A percentile compares a stretch with the other conserved stretches of the same genome.
Evolutionary conservation across 352 stramenopile species (phyloP).

Genomic region (Globisporangium heterothallicum): DNA sequence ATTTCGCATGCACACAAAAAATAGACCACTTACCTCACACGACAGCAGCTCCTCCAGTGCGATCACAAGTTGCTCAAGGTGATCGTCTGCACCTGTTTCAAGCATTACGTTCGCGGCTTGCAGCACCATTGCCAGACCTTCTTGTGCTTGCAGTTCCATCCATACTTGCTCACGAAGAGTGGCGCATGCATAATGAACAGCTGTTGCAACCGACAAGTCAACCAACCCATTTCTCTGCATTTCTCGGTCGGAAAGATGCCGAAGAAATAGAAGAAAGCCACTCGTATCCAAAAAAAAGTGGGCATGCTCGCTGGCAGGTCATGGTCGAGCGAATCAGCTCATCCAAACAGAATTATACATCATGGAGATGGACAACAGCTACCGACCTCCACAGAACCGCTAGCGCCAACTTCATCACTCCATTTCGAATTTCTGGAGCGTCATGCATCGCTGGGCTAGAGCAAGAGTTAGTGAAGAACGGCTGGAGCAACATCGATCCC

Average conservation of each 20-base stretch:
- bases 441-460: conserved; percentile 11
- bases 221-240: neutral
- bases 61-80: neutral
- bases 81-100: neutral
- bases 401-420: conserved; percentile 19
- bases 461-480: neutral
- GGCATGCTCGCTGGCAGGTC: conserved; percentile 1
- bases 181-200: neutral
- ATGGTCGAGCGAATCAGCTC: neutral
- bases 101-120: neutral
- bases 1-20: neutral
- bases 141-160: conserved; percentile 1
- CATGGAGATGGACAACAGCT: neutral
- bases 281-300: neutral
- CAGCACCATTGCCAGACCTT: neutral
- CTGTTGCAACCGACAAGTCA: neutral
- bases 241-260: neutral
- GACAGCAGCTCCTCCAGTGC: neutral
- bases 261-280: neutral
- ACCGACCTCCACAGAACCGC: conserved; percentile 23
- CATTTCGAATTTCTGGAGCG: conserved; percentile 7
- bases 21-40: conserved; percentile 2
- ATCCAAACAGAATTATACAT: no score
- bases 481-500: neutral
- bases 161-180: conserved; percentile 4